Base-by-base conservation (phyloP, 2,329 filamentous ascomycete genomes). In the Stachybotrys echinatus region DNA sequence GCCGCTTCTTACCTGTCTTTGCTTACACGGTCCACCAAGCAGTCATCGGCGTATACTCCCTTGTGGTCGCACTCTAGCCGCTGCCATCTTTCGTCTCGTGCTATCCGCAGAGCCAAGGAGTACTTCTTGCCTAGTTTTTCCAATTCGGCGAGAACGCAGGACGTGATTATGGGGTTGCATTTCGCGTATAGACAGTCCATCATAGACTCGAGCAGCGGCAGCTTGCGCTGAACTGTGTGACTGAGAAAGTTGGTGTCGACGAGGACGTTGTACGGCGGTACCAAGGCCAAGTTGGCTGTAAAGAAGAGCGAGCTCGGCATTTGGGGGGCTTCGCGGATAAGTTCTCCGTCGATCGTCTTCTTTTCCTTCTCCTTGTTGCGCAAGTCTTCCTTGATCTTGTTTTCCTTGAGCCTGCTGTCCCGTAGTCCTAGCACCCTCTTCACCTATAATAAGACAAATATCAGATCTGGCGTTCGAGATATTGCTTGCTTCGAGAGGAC, bases 71-170 rank as follows among this genome's bases (percentile, higher is more conserved):
- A 99, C 64, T 87, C 83, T 45, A 96, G 71, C 47, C 92, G 74
- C 65, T 92, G 85, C 81, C 89, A 97, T 53, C 92, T 75, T 68
- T 95, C 89, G 65, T 99, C 94, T 48, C 92, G 76, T 1, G 94
- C 94, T 48, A 96, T 91, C 14, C 87, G 77, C 50, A 95, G 70
- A 1, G 92, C 92, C 49, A 97, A 83, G 7, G 92, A 76, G 72
- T 96, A 99, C 65, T 94, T 94, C 3, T 83, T 82, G 0, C 92
- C 92, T 10, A 96, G 77, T 66, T 95, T 95, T 65, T 96, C 91
- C 55, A 96, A 71, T 68, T 96, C 91, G 49, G 85, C 86, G 80
- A 92, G 85, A 58, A 85, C 85, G 73, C 88, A 79, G 52, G 63
- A 74, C 2, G 91, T 96, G 57, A 97, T 91, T 56, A 94, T 87